phyloP scores from a whole-genome alignment of 306 rosid species.

The Senna tora region DNA sequence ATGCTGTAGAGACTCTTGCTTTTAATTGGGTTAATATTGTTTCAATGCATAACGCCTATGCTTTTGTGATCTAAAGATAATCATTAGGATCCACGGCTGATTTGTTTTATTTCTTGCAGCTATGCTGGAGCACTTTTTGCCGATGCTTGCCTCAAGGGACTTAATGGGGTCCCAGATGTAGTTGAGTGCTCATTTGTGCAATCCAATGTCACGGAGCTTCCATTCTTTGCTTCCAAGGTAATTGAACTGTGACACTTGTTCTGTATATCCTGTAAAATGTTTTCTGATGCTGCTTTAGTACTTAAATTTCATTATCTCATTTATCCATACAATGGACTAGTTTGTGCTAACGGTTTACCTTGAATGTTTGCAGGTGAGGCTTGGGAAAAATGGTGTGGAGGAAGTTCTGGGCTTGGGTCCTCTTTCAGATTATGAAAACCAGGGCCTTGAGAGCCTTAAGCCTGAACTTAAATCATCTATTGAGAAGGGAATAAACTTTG shows the following conservation, averaged over 20 bases:
- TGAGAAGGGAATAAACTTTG: conserved; percentile 92
- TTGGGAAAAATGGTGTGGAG: conserved; percentile 92
- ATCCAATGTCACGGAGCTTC: conserved; percentile 82
- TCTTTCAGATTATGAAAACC: conserved; percentile 81
- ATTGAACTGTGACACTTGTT: conserved; percentile 13
- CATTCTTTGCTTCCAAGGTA: conserved; percentile 99
- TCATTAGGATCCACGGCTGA: neutral
- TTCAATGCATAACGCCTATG: neutral
- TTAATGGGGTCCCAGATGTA: conserved; percentile 96
- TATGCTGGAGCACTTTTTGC: conserved; percentile 98
- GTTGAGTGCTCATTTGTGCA: conserved; percentile 95
- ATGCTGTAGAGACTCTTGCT: neutral
- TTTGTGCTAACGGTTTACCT: neutral
- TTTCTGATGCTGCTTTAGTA: conserved; percentile 8
- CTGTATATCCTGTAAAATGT: neutral
- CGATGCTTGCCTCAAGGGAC: conserved; percentile 98
- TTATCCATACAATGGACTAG: neutral
- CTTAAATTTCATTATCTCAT: neutral
- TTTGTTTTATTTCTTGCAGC: conserved; percentile 48
- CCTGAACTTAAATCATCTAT: conserved; percentile 80
- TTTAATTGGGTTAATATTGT: neutral
- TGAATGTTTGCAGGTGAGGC: conserved; percentile 67
- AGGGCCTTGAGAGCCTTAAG: conserved; percentile 76
- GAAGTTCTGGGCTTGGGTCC: conserved; percentile 74
- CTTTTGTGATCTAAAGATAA: neutral